Conservation (phyloP, 1,284 basidiomycete species). For the Moniliophthora roreri region DNA sequence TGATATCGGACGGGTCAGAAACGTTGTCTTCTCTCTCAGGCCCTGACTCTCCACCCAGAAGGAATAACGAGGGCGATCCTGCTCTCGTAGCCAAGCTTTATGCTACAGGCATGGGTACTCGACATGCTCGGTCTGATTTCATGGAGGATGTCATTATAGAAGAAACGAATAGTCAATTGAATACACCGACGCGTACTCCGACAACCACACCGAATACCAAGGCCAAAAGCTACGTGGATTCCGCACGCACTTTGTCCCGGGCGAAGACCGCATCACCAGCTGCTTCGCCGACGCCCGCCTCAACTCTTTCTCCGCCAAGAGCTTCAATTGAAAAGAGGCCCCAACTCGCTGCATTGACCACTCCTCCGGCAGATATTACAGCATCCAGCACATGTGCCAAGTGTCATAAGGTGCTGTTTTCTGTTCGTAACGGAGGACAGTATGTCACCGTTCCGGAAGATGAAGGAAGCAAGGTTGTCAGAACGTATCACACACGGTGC, state of each 20-base stretch:
- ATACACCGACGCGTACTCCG: constrained; percentile 25
- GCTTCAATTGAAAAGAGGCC: background rate
- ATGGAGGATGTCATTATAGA: constrained; percentile 28
- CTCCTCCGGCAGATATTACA: constrained; percentile 21
- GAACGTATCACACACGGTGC: constrained; percentile 69
- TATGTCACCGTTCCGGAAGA: constrained; percentile 71
- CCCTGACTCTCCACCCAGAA: constrained; percentile 52
- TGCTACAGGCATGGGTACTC: constrained; percentile 18
- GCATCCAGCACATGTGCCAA: constrained; percentile 44
- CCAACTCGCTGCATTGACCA: constrained; percentile 11
- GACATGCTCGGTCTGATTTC: constrained; percentile 25
- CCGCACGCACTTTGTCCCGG: background rate
- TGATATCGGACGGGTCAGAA: constrained; percentile 63
- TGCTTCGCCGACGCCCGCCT: background rate
- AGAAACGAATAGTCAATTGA: constrained; percentile 30
- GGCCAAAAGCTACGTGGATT: constrained; percentile 2
- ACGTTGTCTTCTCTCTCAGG: constrained; percentile 48
- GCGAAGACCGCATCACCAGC: background rate
- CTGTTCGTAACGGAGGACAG: constrained; percentile 48
- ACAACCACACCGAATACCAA: constrained; percentile 12
- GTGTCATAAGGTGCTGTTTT: constrained; percentile 60
- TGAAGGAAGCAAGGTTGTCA: constrained; percentile 39
- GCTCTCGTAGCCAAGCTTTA: constrained; percentile 19
- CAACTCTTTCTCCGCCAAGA: constrained; percentile 5
- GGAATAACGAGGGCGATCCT: constrained; percentile 25